Evolutionary conservation across 345 rosid species (phyloP), one percentile per base, ranked within the genome.

Genomic region (Anacardium occidentale): DNA sequence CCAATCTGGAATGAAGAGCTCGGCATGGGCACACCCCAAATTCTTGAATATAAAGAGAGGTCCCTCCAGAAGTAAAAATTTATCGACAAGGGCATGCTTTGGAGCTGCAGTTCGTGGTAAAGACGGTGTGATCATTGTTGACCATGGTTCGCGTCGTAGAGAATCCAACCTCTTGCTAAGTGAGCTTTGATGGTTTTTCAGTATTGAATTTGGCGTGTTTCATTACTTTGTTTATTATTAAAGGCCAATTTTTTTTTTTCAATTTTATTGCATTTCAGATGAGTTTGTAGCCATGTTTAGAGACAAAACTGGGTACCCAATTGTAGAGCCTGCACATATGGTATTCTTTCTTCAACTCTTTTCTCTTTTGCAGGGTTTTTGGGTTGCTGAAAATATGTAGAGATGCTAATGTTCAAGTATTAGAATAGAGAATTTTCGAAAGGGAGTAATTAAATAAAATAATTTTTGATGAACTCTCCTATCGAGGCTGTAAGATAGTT

Each of bases 311-410:
- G 87, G 91, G 11, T 87, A 88, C 74, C 77, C 80, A 68, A 85
- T 89, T 76, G 92, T 94, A 11, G 96, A 92, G 88, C 98, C 98
- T 78, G 97, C 96, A 77, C 98, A 94, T 77, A 92, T 94, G 98
- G 98, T 94, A 85, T 71, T 70, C 2, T 45, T 4, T 26, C 20
- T 21, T 17, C 17, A 68, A 2, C 56, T 10, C 18, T 13, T 47
- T 40, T 2, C 15, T 32, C 7, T 70, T 32, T 71, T 29, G 12
- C 37, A 44, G 10, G 25, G 29, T 6, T 42, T 10, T 32, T 77
- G 42, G 50, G 24, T 37, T 34, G 44, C 52, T 32, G 15, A 29
- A 25, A 18, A 14, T 66, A 20, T 47, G 58, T 10, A 4, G 32
- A n/a, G 52, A 66, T 66, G 15, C 4, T 13, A 12, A 50, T 50